Evolutionary conservation across 2,329 filamentous ascomycete species (phyloP).

Genomic region (Colletotrichum liriopes): DNA sequence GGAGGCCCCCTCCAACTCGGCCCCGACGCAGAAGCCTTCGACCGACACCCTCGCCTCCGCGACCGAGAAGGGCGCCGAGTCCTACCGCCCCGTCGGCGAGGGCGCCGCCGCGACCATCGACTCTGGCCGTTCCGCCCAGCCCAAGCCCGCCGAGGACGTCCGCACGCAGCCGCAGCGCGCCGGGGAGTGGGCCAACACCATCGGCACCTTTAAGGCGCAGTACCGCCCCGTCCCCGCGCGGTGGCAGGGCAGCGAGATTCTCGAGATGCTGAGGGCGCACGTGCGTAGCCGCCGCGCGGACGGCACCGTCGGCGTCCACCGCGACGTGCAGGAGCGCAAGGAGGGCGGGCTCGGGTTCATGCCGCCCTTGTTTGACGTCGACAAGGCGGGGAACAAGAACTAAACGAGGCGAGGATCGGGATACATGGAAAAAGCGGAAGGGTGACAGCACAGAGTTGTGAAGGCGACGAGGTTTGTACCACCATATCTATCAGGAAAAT

Average conservation of each 20-base stretch:
- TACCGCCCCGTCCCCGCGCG: conserved; percentile 90
- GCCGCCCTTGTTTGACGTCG: conserved; percentile 60
- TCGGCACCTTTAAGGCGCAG: conserved; percentile 93
- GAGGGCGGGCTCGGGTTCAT: conserved; percentile 70
- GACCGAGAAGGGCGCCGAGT: conserved; percentile 46
- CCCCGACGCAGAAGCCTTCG: conserved; percentile 44
- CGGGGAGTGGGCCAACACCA: conserved; percentile 97
- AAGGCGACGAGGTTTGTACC: neutral
- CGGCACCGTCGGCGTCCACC: conserved; percentile 52
- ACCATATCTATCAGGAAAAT: conserved; percentile 20
- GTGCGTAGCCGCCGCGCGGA: conserved; percentile 74
- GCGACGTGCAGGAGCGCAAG: conserved; percentile 46
- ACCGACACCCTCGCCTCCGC: conserved; percentile 20
- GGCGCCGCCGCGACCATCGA: conserved; percentile 42
- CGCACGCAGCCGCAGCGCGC: conserved; percentile 52
- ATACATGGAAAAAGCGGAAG: neutral
- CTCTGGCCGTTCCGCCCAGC: conserved; percentile 42
- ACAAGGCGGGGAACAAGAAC: conserved; percentile 31
- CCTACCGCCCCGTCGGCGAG: conserved; percentile 26
- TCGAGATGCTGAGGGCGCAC: conserved; percentile 84
- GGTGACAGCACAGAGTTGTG: no score
- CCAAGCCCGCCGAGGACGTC: conserved; percentile 46
- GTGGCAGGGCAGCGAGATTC: conserved; percentile 88
- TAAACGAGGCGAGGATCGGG: neutral
- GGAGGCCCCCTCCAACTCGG: conserved; percentile 65